phyloP scores from a whole-genome alignment of 306 rosid species.

The Quercus gilva region DNA sequence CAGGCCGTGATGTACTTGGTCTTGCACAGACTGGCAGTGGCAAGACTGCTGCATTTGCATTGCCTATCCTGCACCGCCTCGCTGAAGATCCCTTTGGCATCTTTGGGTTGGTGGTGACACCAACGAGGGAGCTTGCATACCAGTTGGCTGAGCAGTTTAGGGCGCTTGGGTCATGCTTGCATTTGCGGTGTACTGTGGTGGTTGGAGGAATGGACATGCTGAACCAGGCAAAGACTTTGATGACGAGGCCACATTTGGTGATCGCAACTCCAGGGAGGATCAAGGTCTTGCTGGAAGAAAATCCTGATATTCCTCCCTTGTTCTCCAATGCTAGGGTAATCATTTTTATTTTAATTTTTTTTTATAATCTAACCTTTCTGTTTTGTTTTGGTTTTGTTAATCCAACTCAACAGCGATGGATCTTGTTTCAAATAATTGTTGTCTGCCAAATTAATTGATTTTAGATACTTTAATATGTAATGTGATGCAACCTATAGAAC shows the following conservation, averaged over 20 bases:
- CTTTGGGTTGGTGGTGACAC: slow-evolving; percentile 73
- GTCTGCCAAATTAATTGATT: background rate
- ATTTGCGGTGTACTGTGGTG: slow-evolving; percentile 60
- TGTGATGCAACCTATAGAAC: background rate
- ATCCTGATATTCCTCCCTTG: slow-evolving; percentile 61
- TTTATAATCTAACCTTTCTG: background rate
- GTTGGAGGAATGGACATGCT: slow-evolving; percentile 88
- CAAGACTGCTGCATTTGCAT: slow-evolving; percentile 91
- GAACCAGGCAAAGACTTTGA: slow-evolving; percentile 53
- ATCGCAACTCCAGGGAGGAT: slow-evolving; percentile 87
- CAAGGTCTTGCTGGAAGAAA: slow-evolving; percentile 58
- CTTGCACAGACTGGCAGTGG: slow-evolving; percentile 86
- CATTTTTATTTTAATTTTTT: background rate
- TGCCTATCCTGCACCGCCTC: slow-evolving; percentile 79
- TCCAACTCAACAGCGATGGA: background rate
- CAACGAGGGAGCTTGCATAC: slow-evolving; percentile 80
- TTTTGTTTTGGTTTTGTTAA: background rate
- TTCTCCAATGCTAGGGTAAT: slow-evolving; percentile 74
- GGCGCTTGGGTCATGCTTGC: slow-evolving; percentile 67
- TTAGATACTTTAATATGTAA: background rate
- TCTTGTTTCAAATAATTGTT: background rate
- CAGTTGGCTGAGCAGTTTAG: slow-evolving; percentile 80
- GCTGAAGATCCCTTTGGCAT: slow-evolving; percentile 68
- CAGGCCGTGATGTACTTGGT: slow-evolving; percentile 73
- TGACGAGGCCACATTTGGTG: slow-evolving; percentile 72